A percentile compares a stretch with the other conserved stretches of the same genome.
Evolutionary conservation across 148 eudicot genomes (phyloP).

Genomic region (Amaranthus palmeri): DNA sequence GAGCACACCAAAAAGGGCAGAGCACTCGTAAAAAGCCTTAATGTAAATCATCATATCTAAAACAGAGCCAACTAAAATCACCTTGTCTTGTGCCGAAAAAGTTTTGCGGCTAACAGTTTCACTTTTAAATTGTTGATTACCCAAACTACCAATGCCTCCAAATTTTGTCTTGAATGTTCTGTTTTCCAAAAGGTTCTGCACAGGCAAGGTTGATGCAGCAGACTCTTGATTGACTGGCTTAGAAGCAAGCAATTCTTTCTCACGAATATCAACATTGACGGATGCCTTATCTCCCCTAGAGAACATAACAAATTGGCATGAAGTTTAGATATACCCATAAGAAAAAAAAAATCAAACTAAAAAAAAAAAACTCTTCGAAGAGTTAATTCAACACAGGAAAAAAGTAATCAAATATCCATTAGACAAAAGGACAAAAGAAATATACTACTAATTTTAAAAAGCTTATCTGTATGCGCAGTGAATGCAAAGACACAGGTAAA

Average conservation of each 20-base stretch:
- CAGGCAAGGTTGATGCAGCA: conserved; percentile 30
- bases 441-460: background rate
- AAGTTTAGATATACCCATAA: background rate
- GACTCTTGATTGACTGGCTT: conserved; percentile 35
- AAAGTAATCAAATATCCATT: background rate
- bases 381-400: background rate
- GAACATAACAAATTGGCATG: background rate
- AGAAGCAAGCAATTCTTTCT: conserved; percentile 24
- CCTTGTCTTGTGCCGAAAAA: conserved; percentile 82
- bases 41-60: background rate
- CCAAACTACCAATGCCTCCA: conserved; percentile 36
- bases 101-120: conserved; percentile 75
- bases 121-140: conserved; percentile 38
- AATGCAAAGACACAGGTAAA: background rate
- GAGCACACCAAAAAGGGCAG: background rate
- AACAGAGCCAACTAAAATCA: conserved; percentile 20
- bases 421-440: background rate
- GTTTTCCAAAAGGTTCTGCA: conserved; percentile 30
- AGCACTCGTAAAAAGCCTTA: background rate
- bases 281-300: conserved; percentile 41
- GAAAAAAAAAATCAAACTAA: background rate
- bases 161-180: conserved; percentile 33
- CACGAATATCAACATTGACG: conserved; percentile 27
- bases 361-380: background rate
- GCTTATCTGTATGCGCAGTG: background rate